Evolutionary conservation across 139 green algal species (phyloP).

Genomic region (Eudorina sp.): DNA sequence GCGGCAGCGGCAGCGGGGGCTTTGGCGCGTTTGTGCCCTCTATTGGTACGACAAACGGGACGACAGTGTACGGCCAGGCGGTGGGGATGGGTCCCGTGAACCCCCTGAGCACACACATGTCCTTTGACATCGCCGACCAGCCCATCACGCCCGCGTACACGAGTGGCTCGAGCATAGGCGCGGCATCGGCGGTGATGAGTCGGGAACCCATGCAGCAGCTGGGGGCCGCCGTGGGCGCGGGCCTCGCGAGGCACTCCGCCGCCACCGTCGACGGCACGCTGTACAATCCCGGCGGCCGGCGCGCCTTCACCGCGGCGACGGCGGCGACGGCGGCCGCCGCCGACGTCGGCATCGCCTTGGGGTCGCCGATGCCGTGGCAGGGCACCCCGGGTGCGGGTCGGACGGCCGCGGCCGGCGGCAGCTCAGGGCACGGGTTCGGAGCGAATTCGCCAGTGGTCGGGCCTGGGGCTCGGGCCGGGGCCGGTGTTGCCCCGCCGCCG

Average conservation of each 20-base stretch:
- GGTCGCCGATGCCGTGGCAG: no score
- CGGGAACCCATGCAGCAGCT: not conserved
- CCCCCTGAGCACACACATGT: constrained; percentile 23
- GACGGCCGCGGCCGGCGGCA: not conserved
- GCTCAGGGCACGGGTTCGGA: not conserved
- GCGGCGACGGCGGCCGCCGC: no score
- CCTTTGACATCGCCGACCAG: constrained; percentile 20
- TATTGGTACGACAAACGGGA: no score
- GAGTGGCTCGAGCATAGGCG: not conserved
- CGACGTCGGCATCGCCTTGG: no score
- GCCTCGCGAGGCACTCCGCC: not conserved
- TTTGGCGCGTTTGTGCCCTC: not conserved
- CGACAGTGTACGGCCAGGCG: no score
- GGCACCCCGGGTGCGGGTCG: no score
- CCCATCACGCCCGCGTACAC: constrained; percentile 46
- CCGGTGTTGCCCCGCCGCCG: not conserved
- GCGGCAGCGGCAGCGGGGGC: not conserved
- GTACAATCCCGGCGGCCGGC: not conserved
- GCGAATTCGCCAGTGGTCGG: no score
- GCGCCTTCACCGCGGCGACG: no score
- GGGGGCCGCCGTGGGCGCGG: not conserved
- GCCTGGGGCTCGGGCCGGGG: no score
- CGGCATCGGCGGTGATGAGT: not conserved
- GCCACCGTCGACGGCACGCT: not conserved
- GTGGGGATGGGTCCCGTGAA: not conserved